Conservation (phyloP, 768 basidiomycete genomes). For the Pleurotus tuoliensis region DNA sequence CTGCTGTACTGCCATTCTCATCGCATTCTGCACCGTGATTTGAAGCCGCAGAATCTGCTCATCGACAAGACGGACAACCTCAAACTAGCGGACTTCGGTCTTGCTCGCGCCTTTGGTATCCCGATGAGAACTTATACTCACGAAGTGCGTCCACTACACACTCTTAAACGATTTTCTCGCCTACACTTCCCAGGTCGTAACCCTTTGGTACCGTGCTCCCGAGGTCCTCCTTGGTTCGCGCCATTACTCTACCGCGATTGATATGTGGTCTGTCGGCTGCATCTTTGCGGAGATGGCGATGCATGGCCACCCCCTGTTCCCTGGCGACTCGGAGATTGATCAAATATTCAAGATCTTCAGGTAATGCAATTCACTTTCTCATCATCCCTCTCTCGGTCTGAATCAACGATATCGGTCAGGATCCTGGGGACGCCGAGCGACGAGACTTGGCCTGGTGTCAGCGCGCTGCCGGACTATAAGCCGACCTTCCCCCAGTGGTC, state of each 20-base stretch:
- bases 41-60: constrained; percentile 94
- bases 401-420: constrained; percentile 34
- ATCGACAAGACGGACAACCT: constrained; percentile 88
- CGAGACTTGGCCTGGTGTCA: constrained; percentile 88
- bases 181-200: constrained; percentile 72
- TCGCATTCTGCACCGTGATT: constrained; percentile 93
- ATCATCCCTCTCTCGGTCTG: background rate
- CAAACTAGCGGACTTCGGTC: constrained; percentile 94
- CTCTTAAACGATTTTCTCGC: background rate
- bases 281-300: constrained; percentile 99
- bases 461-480: constrained; percentile 90
- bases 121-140: constrained; percentile 99
- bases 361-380: constrained; percentile 54
- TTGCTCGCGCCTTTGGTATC: constrained; percentile 96
- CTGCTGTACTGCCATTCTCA: constrained; percentile 94
- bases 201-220: constrained; percentile 98
- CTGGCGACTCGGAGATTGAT: constrained; percentile 99
- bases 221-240: constrained; percentile 94
- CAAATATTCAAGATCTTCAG: constrained; percentile 99
- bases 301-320: constrained; percentile 86
- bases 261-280: constrained; percentile 99
- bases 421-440: constrained; percentile 94
- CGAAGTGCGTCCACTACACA: constrained; percentile 52
- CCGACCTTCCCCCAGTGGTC: constrained; percentile 96
- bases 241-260: constrained; percentile 96